A percentile compares a stretch with the other conserved stretches of the same genome.
phyloP scores from a whole-genome alignment of 352 stramenopile genomes.

The Globisporangium barbulae region DNA sequence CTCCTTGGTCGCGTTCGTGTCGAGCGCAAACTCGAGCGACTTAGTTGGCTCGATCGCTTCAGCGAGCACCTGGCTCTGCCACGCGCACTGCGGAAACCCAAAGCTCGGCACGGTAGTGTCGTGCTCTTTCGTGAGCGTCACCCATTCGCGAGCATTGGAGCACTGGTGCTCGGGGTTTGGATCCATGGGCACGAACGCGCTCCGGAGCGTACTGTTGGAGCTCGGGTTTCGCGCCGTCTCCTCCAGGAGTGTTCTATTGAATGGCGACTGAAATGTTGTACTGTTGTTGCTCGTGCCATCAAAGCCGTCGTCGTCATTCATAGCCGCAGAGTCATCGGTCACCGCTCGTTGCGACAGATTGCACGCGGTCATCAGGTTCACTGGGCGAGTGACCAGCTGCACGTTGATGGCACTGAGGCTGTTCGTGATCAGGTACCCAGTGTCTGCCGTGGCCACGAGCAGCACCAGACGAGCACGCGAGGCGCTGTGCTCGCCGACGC shows the following conservation, averaged over 20 bases:
- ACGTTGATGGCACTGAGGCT: neutral
- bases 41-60: neutral
- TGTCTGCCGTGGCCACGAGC: neutral
- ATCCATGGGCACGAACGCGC: neutral
- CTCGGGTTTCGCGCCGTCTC: neutral
- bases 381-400: neutral
- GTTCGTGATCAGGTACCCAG: neutral
- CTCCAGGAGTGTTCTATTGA: neutral
- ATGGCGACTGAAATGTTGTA: neutral
- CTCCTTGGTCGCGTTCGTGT: neutral
- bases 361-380: neutral
- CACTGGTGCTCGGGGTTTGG: neutral
- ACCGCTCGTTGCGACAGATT: neutral
- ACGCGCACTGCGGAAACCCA: neutral
- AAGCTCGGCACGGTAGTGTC: neutral
- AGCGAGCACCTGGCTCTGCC: neutral
- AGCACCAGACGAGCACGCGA: neutral
- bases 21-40: neutral
- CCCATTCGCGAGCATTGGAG: too few species aligned
- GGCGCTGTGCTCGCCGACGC: neutral
- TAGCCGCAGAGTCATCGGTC: neutral
- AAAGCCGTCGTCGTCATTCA: too few species aligned
- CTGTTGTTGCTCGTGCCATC: neutral
- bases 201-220: neutral
- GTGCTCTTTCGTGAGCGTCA: neutral